phyloP scores from a whole-genome alignment of 2,329 filamentous ascomycete species.

The Hymenoscyphus occultus region DNA sequence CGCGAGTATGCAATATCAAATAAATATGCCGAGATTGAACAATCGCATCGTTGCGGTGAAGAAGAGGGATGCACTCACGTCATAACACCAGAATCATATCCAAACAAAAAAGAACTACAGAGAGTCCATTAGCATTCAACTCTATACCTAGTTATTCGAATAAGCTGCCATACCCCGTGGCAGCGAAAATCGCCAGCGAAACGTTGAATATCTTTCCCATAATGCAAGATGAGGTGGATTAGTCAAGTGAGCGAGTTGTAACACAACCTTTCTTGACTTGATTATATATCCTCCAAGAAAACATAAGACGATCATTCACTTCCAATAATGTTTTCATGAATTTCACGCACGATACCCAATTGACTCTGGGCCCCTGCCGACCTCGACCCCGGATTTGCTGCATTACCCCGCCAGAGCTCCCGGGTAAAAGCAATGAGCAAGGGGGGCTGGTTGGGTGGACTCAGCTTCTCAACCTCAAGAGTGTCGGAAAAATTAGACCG shows the following conservation, averaged over 20 bases:
- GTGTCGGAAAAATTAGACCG: constrained; percentile 16
- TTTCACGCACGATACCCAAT: neutral
- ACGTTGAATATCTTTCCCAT: constrained; percentile 45
- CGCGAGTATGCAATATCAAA: neutral
- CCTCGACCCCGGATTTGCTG: constrained; percentile 1
- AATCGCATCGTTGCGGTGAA: neutral
- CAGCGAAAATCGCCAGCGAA: constrained; percentile 42
- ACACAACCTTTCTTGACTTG: neutral
- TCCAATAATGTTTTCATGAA: neutral
- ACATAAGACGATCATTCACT: neutral
- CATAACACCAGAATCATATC: constrained; percentile 38
- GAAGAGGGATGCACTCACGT: constrained; percentile 14
- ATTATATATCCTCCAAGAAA: neutral
- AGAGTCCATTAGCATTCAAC: neutral
- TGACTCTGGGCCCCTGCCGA: neutral
- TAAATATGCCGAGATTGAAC: too few relatives aligned
- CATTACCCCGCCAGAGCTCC: constrained; percentile 11
- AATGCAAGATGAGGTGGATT: neutral
- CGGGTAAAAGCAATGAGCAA: neutral
- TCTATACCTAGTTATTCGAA: neutral
- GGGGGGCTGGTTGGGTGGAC: constrained; percentile 8
- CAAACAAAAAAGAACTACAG: constrained; percentile 41
- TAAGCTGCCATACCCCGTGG: constrained; percentile 35
- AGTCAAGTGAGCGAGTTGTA: neutral
- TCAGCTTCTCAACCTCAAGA: neutral